A percentile compares a stretch with the other conserved stretches of the same genome.
Conservation (phyloP, 441 rosid species). For the Breynia disticha region DNA sequence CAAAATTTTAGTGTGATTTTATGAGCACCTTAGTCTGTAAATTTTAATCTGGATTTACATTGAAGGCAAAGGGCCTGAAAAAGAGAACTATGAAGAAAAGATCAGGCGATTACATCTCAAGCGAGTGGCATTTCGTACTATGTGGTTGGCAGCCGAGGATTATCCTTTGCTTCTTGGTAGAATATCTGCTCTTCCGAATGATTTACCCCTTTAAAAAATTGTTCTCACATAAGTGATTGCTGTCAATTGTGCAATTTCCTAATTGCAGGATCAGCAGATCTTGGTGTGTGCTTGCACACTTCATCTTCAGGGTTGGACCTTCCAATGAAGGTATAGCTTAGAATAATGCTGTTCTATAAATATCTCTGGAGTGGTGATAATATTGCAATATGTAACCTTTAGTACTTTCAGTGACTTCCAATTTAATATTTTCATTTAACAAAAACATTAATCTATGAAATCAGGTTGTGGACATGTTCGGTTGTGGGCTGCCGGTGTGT, state of each 20-base stretch:
- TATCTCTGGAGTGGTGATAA: background rate
- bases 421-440: too few relatives aligned
- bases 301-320: conserved; percentile 98
- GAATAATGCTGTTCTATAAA: background rate
- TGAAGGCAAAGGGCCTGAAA: conserved; percentile 94
- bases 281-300: conserved; percentile 96
- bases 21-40: background rate
- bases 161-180: conserved; percentile 87
- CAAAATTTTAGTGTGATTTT: background rate
- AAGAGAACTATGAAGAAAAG: conserved; percentile 79
- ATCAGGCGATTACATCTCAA: conserved; percentile 68
- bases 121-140: conserved; percentile 90
- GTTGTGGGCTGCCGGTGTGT: conserved; percentile 98
- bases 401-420: background rate
- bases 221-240: background rate
- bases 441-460: background rate
- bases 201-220: too few relatives aligned
- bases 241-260: background rate
- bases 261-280: conserved; percentile 74
- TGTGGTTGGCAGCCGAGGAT: conserved; percentile 96
- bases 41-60: background rate
- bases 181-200: background rate
- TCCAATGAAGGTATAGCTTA: conserved; percentile 76
- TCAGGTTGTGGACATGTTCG: conserved; percentile 98
- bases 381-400: background rate